Conservation (phyloP, 768 basidiomycete species). For the Nidula microcarpa region DNA sequence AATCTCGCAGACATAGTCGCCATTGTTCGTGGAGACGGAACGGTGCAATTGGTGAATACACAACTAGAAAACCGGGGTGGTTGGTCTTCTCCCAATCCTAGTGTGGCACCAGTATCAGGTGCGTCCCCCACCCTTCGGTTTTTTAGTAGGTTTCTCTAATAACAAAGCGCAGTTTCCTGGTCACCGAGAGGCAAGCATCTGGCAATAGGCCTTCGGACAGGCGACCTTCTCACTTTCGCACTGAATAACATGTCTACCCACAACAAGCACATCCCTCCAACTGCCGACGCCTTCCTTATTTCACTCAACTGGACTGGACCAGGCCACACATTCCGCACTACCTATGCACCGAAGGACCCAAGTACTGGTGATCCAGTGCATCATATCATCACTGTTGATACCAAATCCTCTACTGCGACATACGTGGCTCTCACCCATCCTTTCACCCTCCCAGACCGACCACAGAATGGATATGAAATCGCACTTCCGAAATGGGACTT, state of each 20-base stretch:
- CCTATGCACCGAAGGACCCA: conserved; percentile 42
- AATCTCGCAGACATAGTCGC: conserved; percentile 57
- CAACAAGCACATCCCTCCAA: conserved; percentile 62
- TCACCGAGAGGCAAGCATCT: conserved; percentile 86
- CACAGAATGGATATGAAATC: conserved; percentile 28
- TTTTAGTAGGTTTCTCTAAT: not conserved
- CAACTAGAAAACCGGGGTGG: conserved; percentile 56
- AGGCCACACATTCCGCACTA: conserved; percentile 63
- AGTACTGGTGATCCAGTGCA: conserved; percentile 29
- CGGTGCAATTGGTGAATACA: conserved; percentile 60
- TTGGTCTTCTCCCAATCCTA: conserved; percentile 40
- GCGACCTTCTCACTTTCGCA: conserved; percentile 68
- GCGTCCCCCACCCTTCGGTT: conserved; percentile 15
- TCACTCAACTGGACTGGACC: conserved; percentile 67
- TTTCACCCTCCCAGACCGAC: conserved; percentile 35
- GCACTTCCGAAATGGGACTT: conserved; percentile 43
- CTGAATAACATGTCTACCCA: conserved; percentile 48
- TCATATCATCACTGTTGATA: conserved; percentile 41
- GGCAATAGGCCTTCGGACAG: conserved; percentile 67
- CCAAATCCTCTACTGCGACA: conserved; percentile 33
- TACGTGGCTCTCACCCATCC: conserved; percentile 38
- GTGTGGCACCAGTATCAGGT: conserved; percentile 59
- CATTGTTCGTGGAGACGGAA: conserved; percentile 42
- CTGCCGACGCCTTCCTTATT: conserved; percentile 42
- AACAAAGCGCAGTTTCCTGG: conserved; percentile 60